A percentile compares a stretch with the other conserved stretches of the same genome.
These are phyloP conservation scores for Paxillus ammoniavirescens DNA, from an alignment of 768 basidiomycete species.

Conservation along the genomic window DNA sequence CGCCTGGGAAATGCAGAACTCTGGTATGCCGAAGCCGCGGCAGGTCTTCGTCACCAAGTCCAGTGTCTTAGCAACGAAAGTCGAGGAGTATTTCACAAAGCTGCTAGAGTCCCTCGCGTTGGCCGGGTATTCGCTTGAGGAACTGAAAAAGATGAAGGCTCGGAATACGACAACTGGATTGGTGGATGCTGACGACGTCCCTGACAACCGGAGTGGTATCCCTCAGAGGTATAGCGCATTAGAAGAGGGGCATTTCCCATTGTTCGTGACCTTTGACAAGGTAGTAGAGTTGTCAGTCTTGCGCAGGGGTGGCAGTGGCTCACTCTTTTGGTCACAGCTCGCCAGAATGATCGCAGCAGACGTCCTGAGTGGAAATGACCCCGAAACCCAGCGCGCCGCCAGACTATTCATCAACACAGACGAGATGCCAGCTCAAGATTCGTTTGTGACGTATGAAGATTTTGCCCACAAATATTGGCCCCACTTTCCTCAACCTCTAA, in stretches of 20 bases:
- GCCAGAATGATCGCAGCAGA: slow-evolving; percentile 28
- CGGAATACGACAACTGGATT: slow-evolving; percentile 24
- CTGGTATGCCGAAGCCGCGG: slow-evolving; percentile 45
- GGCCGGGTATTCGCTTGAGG: slow-evolving; percentile 34
- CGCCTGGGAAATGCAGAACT: slow-evolving; percentile 40
- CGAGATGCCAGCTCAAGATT: slow-evolving; percentile 17
- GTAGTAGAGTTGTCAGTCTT: slow-evolving; percentile 33
- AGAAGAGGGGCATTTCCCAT: slow-evolving; percentile 59
- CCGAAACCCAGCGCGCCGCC: background rate
- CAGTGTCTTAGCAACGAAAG: slow-evolving; percentile 60
- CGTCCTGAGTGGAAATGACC: slow-evolving; percentile 10
- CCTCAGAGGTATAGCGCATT: slow-evolving; percentile 56
- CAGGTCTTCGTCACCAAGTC: slow-evolving; percentile 78
- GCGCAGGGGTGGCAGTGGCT: background rate
- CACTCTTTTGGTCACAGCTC: slow-evolving; percentile 13
- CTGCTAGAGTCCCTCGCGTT: slow-evolving; percentile 44
- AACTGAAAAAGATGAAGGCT: slow-evolving; percentile 34
- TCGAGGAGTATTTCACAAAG: slow-evolving; percentile 61
- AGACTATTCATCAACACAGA: slow-evolving; percentile 13
- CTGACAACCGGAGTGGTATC: slow-evolving; percentile 20
- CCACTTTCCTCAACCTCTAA: slow-evolving; percentile 50
- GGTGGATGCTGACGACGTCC: slow-evolving; percentile 38
- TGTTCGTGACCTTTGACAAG: slow-evolving; percentile 66
- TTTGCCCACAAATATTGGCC: slow-evolving; percentile 60
- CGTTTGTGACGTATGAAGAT: slow-evolving; percentile 41